A percentile compares a stretch with the other conserved stretches of the same genome.
These are phyloP conservation scores for Fusarium nodosum DNA, from an alignment of 2,329 filamentous ascomycete species.

Conservation along the genomic window DNA sequence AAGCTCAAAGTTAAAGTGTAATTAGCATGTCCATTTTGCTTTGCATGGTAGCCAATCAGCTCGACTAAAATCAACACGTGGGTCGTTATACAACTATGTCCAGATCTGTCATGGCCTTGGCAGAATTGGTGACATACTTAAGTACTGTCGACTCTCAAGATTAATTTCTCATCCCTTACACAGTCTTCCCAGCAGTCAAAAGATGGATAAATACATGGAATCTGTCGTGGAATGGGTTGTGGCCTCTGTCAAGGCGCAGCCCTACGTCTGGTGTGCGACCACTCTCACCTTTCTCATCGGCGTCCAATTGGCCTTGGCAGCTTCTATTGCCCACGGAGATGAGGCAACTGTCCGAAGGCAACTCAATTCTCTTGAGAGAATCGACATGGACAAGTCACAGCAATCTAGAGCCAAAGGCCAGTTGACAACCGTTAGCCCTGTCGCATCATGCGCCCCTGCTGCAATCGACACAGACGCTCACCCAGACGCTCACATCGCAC, in stretches of 20 bases:
- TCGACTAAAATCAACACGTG: not conserved
- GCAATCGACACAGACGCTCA: not conserved
- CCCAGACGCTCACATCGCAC: accelerated
- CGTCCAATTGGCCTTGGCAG: slow-evolving; percentile 12
- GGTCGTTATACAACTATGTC: not conserved
- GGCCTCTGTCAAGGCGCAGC: not conserved
- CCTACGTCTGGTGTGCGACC: slow-evolving; percentile 18
- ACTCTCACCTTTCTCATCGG: slow-evolving; percentile 23
- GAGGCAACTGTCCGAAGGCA: slow-evolving; percentile 20
- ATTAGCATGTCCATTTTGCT: too few species aligned
- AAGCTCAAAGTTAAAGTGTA: too few species aligned
- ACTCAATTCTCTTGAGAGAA: not conserved
- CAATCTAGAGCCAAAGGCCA: accelerated
- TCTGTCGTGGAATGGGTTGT: not conserved
- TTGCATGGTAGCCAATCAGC: not conserved
- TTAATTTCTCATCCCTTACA: not conserved
- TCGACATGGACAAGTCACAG: accelerated
- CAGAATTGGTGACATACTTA: not conserved
- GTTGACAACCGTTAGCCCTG: not conserved
- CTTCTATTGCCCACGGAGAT: slow-evolving; percentile 8
- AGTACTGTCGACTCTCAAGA: not conserved
- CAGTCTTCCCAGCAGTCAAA: too few species aligned
- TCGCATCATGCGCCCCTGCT: slow-evolving; percentile 3
- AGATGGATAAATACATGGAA: not conserved
- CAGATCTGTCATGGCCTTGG: not conserved